Conservation (phyloP, 1,139 yeast species). For the Yamadazyma blattariae region DNA sequence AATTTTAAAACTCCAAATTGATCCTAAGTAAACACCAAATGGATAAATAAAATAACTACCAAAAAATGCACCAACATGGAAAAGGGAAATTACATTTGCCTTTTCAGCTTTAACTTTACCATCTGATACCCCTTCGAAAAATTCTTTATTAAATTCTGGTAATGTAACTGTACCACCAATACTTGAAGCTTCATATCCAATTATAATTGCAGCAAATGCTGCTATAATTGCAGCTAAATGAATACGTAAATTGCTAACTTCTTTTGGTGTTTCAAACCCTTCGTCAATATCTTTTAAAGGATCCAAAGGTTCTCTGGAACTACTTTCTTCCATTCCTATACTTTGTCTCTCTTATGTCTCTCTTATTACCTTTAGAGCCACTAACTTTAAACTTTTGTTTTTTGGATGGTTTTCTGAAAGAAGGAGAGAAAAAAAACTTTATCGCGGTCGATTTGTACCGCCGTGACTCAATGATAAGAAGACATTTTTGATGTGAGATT, state of each 20-base stretch:
- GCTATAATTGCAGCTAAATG: constrained; percentile 15
- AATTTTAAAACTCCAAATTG: constrained; percentile 23
- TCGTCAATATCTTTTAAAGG: background rate
- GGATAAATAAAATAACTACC: constrained; percentile 30
- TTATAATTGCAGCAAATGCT: constrained; percentile 27
- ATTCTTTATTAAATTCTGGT: constrained; percentile 24
- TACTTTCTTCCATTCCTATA: background rate
- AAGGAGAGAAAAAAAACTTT: no score
- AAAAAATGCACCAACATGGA: constrained; percentile 36
- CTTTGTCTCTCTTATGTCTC: no score
- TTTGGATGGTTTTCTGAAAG: no score
- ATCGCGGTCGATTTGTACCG: no score
- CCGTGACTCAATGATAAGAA: no score
- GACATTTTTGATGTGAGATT: no score
- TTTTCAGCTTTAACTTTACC: constrained; percentile 14
- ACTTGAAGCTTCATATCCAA: constrained; percentile 36
- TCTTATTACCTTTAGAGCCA: no score
- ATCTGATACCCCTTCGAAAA: constrained; percentile 17
- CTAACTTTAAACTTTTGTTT: no score
- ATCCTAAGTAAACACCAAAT: constrained; percentile 25
- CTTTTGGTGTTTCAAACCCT: constrained; percentile 1
- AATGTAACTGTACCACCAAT: constrained; percentile 32
- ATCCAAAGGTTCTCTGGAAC: background rate
- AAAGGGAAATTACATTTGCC: constrained; percentile 33
- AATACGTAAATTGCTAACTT: constrained; percentile 8